Evolutionary conservation across 2,329 filamentous ascomycete genomes (phyloP).

Genomic region (Tolypocladium amazonense): DNA sequence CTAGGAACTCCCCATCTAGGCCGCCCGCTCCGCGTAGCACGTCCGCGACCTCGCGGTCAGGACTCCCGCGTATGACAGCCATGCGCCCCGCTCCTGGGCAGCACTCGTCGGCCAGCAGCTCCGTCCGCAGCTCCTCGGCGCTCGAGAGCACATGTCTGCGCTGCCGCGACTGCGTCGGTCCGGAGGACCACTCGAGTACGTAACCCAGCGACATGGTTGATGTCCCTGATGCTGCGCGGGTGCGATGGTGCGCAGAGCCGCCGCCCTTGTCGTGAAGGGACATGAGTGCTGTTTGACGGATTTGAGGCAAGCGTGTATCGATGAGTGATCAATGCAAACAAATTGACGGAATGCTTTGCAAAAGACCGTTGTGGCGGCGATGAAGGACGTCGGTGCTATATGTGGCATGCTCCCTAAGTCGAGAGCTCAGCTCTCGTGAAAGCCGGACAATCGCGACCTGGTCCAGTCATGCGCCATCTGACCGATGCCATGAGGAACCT

Average conservation of each 20-base stretch:
- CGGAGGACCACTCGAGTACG: conserved; percentile 6
- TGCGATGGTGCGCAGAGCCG: background rate
- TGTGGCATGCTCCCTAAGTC: background rate
- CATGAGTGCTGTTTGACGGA: background rate
- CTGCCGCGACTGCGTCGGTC: conserved; percentile 1
- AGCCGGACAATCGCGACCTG: background rate
- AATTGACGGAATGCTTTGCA: background rate
- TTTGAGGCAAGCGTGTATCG: too few species aligned
- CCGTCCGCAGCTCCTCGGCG: conserved; percentile 5
- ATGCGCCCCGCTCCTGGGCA: background rate
- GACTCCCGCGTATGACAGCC: background rate
- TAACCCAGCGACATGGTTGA: conserved; percentile 5
- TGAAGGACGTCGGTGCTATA: background rate
- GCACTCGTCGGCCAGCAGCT: conserved; percentile 3
- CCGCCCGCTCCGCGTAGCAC: background rate
- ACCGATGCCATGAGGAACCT: background rate
- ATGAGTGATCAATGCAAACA: background rate
- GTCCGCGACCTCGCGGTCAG: background rate
- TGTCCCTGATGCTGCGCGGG: background rate
- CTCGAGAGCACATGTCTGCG: conserved; percentile 4
- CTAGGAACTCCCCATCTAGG: background rate
- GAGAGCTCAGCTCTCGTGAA: background rate
- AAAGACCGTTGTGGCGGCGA: background rate
- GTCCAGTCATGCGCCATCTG: background rate
- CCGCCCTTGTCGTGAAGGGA: background rate